These are phyloP conservation scores for Acorus gramineus DNA, from an alignment of 106 monocot species.

Conservation along the genomic window DNA sequence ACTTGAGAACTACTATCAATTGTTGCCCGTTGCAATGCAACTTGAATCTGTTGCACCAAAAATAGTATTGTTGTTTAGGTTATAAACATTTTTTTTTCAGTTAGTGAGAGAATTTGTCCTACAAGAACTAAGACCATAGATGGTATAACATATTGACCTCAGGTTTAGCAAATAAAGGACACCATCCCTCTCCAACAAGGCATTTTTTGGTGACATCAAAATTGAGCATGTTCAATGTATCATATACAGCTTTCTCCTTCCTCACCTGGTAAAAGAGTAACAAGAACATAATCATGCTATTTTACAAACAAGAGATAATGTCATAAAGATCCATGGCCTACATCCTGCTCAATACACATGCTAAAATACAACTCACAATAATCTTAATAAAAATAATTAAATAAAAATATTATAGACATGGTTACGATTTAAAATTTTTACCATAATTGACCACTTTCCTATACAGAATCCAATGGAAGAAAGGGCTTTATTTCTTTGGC, in stretches of 20 bases:
- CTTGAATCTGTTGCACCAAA: constrained; percentile 58
- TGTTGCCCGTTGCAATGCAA: constrained; percentile 72
- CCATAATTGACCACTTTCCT: constrained; percentile 77
- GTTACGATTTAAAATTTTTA: constrained; percentile 14
- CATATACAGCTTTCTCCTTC: constrained; percentile 96
- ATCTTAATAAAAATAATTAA: too few species aligned
- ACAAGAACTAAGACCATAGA: neutral
- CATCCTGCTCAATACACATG: too few species aligned
- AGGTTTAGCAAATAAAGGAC: constrained; percentile 70
- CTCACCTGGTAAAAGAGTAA: constrained; percentile 42
- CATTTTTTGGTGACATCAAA: constrained; percentile 99
- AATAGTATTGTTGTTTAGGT: too few species aligned
- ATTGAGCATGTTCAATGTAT: constrained; percentile 94
- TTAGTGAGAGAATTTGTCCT: too few species aligned
- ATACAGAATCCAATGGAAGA: constrained; percentile 66
- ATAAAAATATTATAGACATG: too few species aligned
- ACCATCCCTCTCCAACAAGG: constrained; percentile 99
- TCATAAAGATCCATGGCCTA: too few species aligned
- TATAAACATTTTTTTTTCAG: too few species aligned
- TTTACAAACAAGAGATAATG: too few species aligned
- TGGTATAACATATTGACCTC: constrained; percentile 36
- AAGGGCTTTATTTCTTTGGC: constrained; percentile 83
- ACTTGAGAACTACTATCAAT: constrained; percentile 94
- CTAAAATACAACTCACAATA: too few species aligned
- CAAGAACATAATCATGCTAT: neutral